phyloP scores from a whole-genome alignment of 352 stramenopile species.

The Phytophthora constricta region DNA sequence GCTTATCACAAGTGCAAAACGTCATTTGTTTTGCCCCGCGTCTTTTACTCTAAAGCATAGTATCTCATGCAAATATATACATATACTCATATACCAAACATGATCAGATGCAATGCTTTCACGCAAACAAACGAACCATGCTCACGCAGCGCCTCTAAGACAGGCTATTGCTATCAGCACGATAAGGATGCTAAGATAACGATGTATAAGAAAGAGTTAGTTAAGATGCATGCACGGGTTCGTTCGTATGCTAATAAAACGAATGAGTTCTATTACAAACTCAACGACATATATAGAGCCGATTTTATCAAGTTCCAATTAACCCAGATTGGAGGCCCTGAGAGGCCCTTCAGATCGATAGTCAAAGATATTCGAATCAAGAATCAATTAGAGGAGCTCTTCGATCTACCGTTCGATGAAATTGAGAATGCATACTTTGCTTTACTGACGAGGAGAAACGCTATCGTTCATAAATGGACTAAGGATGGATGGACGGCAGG shows the following conservation, averaged over 20 bases:
- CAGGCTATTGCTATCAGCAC: neutral
- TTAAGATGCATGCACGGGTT: neutral
- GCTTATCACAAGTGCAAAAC: no score
- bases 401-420: conserved; percentile 12
- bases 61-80: no score
- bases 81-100: no score
- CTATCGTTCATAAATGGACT: conserved; percentile 6
- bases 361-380: neutral
- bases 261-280: neutral
- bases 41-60: no score
- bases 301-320: conserved; percentile 1
- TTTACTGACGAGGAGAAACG: neutral
- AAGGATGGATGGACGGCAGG: neutral
- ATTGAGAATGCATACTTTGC: neutral
- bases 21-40: no score
- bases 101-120: neutral
- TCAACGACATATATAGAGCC: neutral
- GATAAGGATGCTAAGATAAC: neutral
- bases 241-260: neutral
- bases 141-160: neutral
- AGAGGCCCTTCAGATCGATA: neutral
- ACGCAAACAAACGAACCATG: neutral
- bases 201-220: conserved; percentile 2
- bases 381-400: neutral
- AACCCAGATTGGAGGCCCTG: neutral